phyloP scores from a whole-genome alignment of 768 basidiomycete genomes.

The Kwoniella shandongensis region DNA sequence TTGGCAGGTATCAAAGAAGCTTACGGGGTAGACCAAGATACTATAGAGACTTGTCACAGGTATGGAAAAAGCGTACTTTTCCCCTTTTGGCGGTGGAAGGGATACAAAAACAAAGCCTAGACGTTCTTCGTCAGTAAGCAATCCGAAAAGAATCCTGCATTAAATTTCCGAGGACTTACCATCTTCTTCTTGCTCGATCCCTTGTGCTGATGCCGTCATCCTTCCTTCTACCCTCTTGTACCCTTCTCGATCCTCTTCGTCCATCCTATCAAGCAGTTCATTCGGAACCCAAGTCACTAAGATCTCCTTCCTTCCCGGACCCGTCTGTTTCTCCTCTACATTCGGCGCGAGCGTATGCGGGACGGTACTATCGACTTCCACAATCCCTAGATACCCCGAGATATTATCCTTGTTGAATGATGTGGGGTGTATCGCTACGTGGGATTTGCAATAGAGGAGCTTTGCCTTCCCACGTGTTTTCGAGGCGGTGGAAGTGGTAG shows the following conservation, averaged over 20 bases:
- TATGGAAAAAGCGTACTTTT: conserved; percentile 94
- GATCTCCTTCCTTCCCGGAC: conserved; percentile 62
- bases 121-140: background rate
- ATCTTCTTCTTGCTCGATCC: conserved; percentile 41
- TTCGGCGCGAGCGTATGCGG: conserved; percentile 20
- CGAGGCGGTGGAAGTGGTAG: background rate
- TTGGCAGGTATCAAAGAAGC: conserved; percentile 71
- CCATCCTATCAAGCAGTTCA: conserved; percentile 74
- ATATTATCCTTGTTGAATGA: conserved; percentile 89
- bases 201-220: conserved; percentile 46
- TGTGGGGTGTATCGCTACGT: conserved; percentile 94
- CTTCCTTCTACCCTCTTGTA: conserved; percentile 80
- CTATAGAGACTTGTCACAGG: conserved; percentile 86
- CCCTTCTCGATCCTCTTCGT: conserved; percentile 81
- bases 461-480: conserved; percentile 35
- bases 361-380: conserved; percentile 67
- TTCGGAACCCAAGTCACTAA: conserved; percentile 94
- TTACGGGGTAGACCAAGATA: conserved; percentile 78
- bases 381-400: conserved; percentile 86
- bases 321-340: conserved; percentile 25
- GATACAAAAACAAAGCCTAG: conserved; percentile 82
- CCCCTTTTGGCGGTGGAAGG: conserved; percentile 75
- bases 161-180: conserved; percentile 21
- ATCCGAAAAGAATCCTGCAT: no score
- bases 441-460: conserved; percentile 84